Percentiles rank a stretch among this genome's conserved stretches.
Conservation (phyloP, 2,329 filamentous ascomycete genomes). For the Trichocomaceae sp. region DNA sequence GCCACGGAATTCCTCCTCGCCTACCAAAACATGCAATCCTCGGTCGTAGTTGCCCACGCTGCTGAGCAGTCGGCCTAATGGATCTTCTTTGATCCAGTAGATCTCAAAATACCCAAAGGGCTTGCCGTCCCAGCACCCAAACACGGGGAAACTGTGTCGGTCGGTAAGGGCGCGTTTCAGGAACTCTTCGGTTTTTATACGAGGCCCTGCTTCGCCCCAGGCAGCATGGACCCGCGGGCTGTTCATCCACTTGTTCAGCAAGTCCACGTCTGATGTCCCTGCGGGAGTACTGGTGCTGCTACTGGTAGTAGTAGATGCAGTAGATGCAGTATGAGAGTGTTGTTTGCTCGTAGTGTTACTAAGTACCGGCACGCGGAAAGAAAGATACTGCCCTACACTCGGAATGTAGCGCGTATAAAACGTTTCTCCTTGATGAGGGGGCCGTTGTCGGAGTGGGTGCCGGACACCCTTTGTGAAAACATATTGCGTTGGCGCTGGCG, state of each 20-base stretch:
- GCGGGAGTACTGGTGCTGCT: neutral
- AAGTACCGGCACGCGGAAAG: slow-evolving; percentile 75
- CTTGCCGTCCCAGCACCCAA: slow-evolving; percentile 88
- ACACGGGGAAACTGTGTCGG: slow-evolving; percentile 77
- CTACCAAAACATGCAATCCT: slow-evolving; percentile 80
- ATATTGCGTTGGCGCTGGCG: slow-evolving; percentile 75
- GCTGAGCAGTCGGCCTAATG: slow-evolving; percentile 61
- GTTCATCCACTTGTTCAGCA: slow-evolving; percentile 84
- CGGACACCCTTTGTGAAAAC: slow-evolving; percentile 69
- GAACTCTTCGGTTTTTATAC: slow-evolving; percentile 58
- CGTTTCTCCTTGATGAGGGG: slow-evolving; percentile 79
- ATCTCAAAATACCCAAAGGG: slow-evolving; percentile 97
- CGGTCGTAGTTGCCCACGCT: slow-evolving; percentile 74
- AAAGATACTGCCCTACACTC: slow-evolving; percentile 74
- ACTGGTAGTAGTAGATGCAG: slow-evolving; percentile 27
- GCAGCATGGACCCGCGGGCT: slow-evolving; percentile 74
- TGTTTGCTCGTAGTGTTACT: slow-evolving; percentile 45
- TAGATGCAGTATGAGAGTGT: slow-evolving; percentile 25
- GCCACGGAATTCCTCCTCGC: slow-evolving; percentile 86
- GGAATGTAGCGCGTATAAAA: slow-evolving; percentile 87
- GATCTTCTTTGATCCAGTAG: slow-evolving; percentile 96
- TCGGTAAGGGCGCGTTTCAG: slow-evolving; percentile 59
- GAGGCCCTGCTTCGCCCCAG: slow-evolving; percentile 64
- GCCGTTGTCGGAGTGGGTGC: slow-evolving; percentile 81
- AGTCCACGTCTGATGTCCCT: slow-evolving; percentile 53